Conservation (phyloP, 805 yeast species). For the Tetrapisispora pingtungensis region DNA sequence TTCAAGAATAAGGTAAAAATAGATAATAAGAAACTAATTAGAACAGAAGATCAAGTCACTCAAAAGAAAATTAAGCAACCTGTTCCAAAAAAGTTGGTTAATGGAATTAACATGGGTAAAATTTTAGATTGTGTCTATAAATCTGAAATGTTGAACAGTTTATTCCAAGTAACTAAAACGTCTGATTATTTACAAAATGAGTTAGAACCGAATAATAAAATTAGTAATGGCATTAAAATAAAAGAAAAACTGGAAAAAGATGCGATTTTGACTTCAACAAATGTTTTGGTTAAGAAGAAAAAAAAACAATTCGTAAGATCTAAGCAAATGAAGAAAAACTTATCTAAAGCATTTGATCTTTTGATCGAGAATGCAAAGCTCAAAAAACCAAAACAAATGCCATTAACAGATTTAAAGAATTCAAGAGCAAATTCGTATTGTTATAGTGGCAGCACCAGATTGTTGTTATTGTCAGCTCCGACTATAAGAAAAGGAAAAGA, state of each 20-base stretch:
- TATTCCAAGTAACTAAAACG: not conserved
- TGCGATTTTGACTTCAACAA: not conserved
- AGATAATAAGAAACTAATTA: too few species aligned
- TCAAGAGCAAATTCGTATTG: slow-evolving; percentile 1
- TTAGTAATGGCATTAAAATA: not conserved
- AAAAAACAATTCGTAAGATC: not conserved
- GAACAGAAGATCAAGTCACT: not conserved
- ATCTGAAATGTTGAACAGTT: not conserved
- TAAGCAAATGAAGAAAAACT: not conserved
- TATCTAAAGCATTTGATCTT: slow-evolving; percentile 2
- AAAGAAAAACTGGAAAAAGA: too few species aligned
- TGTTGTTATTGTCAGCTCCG: slow-evolving; percentile 1
- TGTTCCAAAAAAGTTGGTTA: not conserved
- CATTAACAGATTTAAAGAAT: slow-evolving; percentile 1
- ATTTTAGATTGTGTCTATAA: not conserved
- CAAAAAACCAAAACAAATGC: not conserved
- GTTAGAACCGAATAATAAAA: not conserved
- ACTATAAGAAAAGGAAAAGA: not conserved
- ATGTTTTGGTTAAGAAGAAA: not conserved
- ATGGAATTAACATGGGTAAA: not conserved
- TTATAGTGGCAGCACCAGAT: slow-evolving; percentile 1
- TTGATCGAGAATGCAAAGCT: not conserved
- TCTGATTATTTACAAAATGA: too few species aligned
- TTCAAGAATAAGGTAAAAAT: too few species aligned
- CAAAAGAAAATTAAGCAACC: not conserved